A percentile compares a stretch with the other conserved stretches of the same genome.
Evolutionary conservation across 2,329 filamentous ascomycete genomes (phyloP).

Genomic region (Diplodia intermedia): DNA sequence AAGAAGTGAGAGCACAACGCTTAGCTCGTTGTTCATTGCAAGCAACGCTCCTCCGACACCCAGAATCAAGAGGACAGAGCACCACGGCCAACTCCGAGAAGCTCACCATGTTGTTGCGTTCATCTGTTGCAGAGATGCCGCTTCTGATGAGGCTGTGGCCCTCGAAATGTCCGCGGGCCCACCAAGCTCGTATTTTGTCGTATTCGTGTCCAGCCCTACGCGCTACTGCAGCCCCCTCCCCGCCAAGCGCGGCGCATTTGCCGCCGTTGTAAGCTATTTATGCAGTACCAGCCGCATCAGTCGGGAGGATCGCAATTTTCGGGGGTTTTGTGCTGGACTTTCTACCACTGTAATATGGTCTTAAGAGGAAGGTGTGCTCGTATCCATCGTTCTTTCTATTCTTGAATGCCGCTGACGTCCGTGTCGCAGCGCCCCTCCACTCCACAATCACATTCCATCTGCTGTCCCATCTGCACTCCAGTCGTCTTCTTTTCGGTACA

Average conservation of each 20-base stretch:
- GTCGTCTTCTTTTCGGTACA: neutral
- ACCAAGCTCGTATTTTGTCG: neutral
- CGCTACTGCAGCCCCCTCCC: neutral
- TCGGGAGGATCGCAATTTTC: neutral
- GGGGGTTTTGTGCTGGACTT: neutral
- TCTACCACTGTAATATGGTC: neutral
- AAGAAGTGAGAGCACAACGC: neutral
- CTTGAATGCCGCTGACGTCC: neutral
- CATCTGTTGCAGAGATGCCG: neutral
- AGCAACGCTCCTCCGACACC: neutral
- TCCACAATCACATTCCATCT: neutral
- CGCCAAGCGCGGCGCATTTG: neutral
- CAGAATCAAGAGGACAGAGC: neutral
- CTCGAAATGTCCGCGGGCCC: too few species aligned
- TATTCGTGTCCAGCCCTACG: conserved; percentile 14
- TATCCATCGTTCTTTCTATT: neutral
- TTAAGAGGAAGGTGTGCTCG: neutral
- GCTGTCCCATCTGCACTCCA: too few species aligned
- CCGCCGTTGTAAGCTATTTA: neutral
- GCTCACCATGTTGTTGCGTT: neutral
- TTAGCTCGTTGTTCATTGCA: neutral
- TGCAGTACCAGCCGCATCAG: neutral
- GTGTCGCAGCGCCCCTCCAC: neutral
- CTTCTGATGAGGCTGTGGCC: neutral
- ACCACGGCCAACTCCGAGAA: neutral